A percentile compares a stretch with the other conserved stretches of the same genome.
phyloP scores from a whole-genome alignment of 2,329 filamentous ascomycete species.

The Dothidotthia symphoricarpi region DNA sequence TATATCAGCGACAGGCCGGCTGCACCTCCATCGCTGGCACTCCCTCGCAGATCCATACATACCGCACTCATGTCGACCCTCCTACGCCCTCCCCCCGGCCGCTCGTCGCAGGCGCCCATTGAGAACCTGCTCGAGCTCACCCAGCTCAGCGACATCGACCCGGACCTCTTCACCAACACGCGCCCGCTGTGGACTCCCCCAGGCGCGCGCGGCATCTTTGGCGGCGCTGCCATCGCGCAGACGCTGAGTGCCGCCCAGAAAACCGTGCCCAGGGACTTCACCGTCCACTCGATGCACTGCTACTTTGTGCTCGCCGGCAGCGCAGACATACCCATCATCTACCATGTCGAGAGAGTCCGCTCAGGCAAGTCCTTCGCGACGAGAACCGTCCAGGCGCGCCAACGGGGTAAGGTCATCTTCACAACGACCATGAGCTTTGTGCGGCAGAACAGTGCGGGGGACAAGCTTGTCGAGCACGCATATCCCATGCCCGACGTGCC shows the following conservation, averaged over 20 bases:
- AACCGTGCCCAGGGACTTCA: constrained; percentile 78
- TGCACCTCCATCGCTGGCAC: too few relatives aligned
- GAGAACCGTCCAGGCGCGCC: constrained; percentile 90
- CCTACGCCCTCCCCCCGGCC: constrained; percentile 70
- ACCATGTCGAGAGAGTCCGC: constrained; percentile 91
- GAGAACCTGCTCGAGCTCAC: constrained; percentile 89
- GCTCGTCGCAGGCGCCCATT: constrained; percentile 72
- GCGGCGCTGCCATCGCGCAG: constrained; percentile 90
- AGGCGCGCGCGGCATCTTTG: constrained; percentile 89
- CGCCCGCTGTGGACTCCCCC: constrained; percentile 89
- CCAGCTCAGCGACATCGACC: constrained; percentile 71
- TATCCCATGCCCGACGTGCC: constrained; percentile 52
- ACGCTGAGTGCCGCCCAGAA: constrained; percentile 82
- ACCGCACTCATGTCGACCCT: constrained; percentile 54
- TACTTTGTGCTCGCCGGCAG: constrained; percentile 96
- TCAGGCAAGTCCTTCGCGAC: constrained; percentile 89
- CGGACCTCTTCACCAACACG: constrained; percentile 92
- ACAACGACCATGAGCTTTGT: constrained; percentile 92
- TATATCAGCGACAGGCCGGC: too few relatives aligned
- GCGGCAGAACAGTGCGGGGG: constrained; percentile 59
- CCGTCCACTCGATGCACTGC: constrained; percentile 95
- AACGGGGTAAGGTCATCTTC: constrained; percentile 86
- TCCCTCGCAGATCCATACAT: background rate
- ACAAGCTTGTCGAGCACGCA: constrained; percentile 63
- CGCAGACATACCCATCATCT: constrained; percentile 79